Evolutionary conservation across 2,329 filamentous ascomycete species (phyloP).

Genomic region (Alternaria arbusti): DNA sequence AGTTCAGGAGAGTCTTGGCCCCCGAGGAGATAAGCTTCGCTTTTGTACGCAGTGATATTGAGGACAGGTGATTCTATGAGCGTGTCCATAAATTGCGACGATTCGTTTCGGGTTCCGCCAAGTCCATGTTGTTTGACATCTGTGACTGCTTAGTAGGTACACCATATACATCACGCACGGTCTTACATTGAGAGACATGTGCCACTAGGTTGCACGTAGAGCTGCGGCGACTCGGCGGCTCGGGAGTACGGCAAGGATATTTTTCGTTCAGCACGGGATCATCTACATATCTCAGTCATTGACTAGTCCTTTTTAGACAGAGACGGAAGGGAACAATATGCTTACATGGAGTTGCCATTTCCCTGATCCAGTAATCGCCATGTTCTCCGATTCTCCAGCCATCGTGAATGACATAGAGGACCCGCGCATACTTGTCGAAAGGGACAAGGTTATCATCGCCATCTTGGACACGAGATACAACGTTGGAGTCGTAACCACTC

Average conservation of each 20-base stretch:
- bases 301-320: not conserved
- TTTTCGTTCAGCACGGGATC: not conserved
- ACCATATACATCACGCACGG: not conserved
- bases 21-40: accelerated
- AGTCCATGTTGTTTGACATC: not conserved
- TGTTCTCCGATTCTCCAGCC: not conserved
- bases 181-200: not conserved
- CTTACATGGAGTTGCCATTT: accelerated
- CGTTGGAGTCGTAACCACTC: not conserved
- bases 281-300: not conserved
- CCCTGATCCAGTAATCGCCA: not conserved
- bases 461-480: not conserved
- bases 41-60: not conserved
- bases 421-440: not conserved
- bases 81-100: not conserved
- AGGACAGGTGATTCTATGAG: not conserved
- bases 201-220: not conserved
- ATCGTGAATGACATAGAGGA: not conserved
- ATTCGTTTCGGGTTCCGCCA: not conserved
- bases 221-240: no score
- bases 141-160: not conserved
- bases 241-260: accelerated
- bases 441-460: not conserved
- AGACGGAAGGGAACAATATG: not conserved
- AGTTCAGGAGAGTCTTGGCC: not conserved